These are phyloP conservation scores for Aspergillus vadensis DNA, from an alignment of 2,329 filamentous ascomycete genomes.

Conservation along the genomic window DNA sequence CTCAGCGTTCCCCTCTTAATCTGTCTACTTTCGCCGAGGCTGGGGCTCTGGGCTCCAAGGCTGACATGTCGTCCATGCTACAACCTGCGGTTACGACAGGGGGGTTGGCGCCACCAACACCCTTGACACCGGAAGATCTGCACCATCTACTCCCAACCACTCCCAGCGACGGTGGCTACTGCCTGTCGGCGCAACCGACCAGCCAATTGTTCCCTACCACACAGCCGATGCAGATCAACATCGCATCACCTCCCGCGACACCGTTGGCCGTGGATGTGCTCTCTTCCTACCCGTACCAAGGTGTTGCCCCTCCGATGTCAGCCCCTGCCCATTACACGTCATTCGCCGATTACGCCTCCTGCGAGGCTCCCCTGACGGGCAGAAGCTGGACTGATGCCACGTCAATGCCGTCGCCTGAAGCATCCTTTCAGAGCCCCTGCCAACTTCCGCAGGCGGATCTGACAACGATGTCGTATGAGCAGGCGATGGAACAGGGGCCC, in stretches of 20 bases:
- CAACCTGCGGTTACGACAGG: slow-evolving; percentile 39
- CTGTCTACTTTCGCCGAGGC: slow-evolving; percentile 49
- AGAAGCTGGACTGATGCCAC: slow-evolving; percentile 46
- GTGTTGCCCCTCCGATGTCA: slow-evolving; percentile 44
- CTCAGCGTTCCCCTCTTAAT: slow-evolving; percentile 51
- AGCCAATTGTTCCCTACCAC: slow-evolving; percentile 41
- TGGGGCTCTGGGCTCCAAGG: slow-evolving; percentile 38
- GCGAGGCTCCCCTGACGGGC: slow-evolving; percentile 40
- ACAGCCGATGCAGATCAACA: slow-evolving; percentile 45
- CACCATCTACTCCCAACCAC: slow-evolving; percentile 45
- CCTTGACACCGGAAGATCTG: slow-evolving; percentile 46
- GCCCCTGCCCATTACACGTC: slow-evolving; percentile 46
- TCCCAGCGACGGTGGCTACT: slow-evolving; percentile 42
- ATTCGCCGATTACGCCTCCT: slow-evolving; percentile 46
- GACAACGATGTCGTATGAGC: slow-evolving; percentile 43
- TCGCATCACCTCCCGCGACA: slow-evolving; percentile 49
- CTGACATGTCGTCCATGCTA: slow-evolving; percentile 36
- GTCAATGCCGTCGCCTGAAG: slow-evolving; percentile 45
- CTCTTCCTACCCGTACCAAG: slow-evolving; percentile 41
- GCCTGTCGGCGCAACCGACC: slow-evolving; percentile 37
- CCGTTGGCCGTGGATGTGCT: slow-evolving; percentile 43
- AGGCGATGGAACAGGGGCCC: slow-evolving; percentile 31
- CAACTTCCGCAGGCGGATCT: slow-evolving; percentile 39
- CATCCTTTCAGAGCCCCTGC: slow-evolving; percentile 36
- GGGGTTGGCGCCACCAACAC: slow-evolving; percentile 45